Evolutionary conservation across 345 rosid genomes (phyloP).

Genomic region (Lagerstroemia speciosa): DNA sequence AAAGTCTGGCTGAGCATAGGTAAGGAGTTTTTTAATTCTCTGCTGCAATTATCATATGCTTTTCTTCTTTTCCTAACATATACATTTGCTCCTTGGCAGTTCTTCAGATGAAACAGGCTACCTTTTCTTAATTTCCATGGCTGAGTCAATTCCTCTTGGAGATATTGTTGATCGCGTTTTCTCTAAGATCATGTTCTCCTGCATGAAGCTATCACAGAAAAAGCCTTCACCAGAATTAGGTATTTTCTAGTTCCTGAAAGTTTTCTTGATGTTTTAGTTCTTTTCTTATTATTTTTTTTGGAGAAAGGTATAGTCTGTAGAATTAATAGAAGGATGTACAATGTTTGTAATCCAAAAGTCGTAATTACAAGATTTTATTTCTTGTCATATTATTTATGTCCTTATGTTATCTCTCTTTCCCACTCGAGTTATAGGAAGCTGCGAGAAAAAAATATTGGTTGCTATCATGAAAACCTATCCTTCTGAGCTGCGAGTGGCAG

Average conservation of each 20-base stretch:
- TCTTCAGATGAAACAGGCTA: conserved; percentile 47
- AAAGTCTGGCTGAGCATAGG: conserved; percentile 62
- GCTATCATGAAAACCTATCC: conserved; percentile 61
- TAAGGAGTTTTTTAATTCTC: conserved; percentile 9
- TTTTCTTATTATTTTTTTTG: background rate
- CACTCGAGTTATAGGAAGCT: conserved; percentile 38
- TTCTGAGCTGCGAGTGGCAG: conserved; percentile 45
- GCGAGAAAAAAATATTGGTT: conserved; percentile 61
- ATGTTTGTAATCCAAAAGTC: too few species aligned
- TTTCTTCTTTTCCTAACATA: conserved; percentile 10
- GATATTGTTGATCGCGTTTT: conserved; percentile 45
- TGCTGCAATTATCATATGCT: conserved; percentile 6
- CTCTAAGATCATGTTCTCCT: conserved; percentile 47
- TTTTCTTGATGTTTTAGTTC: background rate
- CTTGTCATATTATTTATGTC: background rate
- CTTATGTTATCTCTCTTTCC: background rate
- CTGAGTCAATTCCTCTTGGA: conserved; percentile 53
- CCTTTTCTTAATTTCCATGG: conserved; percentile 41
- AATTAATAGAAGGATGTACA: too few species aligned
- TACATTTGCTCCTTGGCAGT: conserved; percentile 39
- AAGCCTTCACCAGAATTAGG: conserved; percentile 43
- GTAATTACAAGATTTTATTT: too few species aligned
- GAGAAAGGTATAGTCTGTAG: too few species aligned
- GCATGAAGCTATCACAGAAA: conserved; percentile 51
- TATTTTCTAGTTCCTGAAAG: conserved; percentile 13